Conservation (phyloP, 2,329 filamentous ascomycete species). For the Penicillium occitanis region DNA sequence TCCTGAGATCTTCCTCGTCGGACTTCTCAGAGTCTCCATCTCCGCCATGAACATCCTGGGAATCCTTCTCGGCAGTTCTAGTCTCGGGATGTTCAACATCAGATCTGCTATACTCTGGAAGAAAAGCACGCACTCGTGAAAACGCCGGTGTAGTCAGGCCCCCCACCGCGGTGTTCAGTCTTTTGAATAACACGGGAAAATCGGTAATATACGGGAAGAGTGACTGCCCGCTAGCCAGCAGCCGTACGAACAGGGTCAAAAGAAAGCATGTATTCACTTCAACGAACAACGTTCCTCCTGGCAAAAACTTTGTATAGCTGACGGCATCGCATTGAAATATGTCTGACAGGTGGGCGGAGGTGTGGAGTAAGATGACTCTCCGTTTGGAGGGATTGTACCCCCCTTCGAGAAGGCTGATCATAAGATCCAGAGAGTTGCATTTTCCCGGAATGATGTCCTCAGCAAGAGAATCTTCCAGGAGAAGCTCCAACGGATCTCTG, state of each 20-base stretch:
- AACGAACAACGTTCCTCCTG: too few species aligned
- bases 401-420: too few species aligned
- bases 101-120: background rate
- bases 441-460: too few species aligned
- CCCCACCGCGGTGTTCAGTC: background rate
- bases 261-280: too few species aligned
- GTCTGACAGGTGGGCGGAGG: too few species aligned
- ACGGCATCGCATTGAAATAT: too few species aligned
- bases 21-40: background rate
- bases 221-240: background rate
- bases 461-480: too few species aligned
- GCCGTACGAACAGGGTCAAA: background rate
- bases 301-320: too few species aligned
- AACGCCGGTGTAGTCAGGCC: background rate
- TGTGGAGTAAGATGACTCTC: too few species aligned
- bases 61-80: background rate
- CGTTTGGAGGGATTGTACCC: too few species aligned
- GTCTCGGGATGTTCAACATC: background rate
- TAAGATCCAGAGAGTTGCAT: too few species aligned
- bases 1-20: background rate
- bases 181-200: background rate
- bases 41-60: background rate
- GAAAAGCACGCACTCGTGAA: background rate
- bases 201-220: background rate
- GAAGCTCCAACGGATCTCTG: too few species aligned